phyloP scores from a whole-genome alignment of 2,329 filamentous ascomycete genomes.

The Cryphonectria carpinicola region DNA sequence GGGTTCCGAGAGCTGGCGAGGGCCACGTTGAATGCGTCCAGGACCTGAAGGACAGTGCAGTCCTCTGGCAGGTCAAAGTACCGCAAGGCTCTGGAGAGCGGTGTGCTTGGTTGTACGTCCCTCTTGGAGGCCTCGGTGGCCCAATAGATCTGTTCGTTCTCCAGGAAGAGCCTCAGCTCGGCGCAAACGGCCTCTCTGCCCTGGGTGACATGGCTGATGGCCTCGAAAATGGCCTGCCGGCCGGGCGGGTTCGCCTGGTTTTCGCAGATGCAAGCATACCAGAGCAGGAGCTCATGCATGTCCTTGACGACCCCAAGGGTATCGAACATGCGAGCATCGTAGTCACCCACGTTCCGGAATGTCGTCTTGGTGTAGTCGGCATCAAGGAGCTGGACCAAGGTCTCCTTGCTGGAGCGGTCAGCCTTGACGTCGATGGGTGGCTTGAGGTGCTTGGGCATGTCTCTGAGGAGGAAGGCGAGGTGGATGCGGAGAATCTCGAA shows the following conservation, averaged over 20 bases:
- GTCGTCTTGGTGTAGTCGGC: constrained; percentile 24
- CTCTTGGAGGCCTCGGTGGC: constrained; percentile 23
- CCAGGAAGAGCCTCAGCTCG: constrained; percentile 25
- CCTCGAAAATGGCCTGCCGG: constrained; percentile 28
- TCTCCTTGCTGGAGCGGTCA: constrained; percentile 13
- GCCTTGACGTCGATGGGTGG: constrained; percentile 21
- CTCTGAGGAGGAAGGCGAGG: constrained; percentile 23
- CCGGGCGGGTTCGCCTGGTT: constrained; percentile 31
- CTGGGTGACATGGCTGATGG: constrained; percentile 30
- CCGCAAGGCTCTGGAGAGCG: constrained; percentile 24
- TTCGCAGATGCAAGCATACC: constrained; percentile 36
- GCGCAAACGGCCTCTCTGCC: constrained; percentile 31
- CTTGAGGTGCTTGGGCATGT: constrained; percentile 15
- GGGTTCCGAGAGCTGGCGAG: constrained; percentile 13
- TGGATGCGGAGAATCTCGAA: constrained; percentile 26
- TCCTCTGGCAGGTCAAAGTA: constrained; percentile 12
- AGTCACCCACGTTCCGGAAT: constrained; percentile 19
- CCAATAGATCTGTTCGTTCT: constrained; percentile 21
- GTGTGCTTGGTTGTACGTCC: constrained; percentile 11
- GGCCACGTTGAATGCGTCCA: constrained; percentile 31
- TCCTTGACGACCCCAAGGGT: constrained; percentile 32
- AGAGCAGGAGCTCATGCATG: constrained; percentile 35
- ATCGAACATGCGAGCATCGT: constrained; percentile 30
- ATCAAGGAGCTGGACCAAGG: constrained; percentile 13
- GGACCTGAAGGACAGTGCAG: constrained; percentile 2